Conservation (phyloP, 139 green algal genomes). For the Tetradesmus obliquus region DNA sequence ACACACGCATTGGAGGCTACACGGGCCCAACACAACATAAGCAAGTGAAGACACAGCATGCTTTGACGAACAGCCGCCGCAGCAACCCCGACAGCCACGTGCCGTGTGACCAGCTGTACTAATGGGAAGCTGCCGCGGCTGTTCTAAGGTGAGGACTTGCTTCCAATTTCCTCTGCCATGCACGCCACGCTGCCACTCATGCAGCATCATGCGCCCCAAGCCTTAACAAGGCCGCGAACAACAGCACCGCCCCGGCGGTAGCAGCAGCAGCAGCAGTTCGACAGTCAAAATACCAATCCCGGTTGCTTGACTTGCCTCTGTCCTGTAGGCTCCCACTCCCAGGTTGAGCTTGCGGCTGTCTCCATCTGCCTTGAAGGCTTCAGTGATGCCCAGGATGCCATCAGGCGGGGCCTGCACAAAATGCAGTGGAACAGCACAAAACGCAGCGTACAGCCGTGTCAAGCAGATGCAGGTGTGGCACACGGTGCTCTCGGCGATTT, state of each 20-base stretch:
- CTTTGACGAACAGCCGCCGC: too few relatives aligned
- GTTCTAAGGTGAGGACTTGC: too few relatives aligned
- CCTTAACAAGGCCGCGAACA: not conserved
- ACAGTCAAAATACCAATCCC: not conserved
- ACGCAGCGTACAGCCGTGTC: not conserved
- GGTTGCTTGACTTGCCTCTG: slow-evolving; percentile 65
- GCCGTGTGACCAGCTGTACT: too few relatives aligned
- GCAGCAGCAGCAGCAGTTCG: not conserved
- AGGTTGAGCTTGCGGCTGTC: slow-evolving; percentile 89
- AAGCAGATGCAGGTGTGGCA: not conserved
- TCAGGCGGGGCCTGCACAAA: slow-evolving; percentile 75
- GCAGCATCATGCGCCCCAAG: not conserved
- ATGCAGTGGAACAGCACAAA: not conserved
- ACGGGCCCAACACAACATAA: not conserved
- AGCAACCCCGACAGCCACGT: not conserved
- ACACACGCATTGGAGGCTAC: not conserved
- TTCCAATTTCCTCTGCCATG: too few relatives aligned
- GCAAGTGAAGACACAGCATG: not conserved
- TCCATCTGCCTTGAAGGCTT: slow-evolving; percentile 78
- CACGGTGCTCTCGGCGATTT: not conserved
- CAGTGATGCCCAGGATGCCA: slow-evolving; percentile 81
- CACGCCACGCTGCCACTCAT: not conserved
- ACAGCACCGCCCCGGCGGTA: not conserved
- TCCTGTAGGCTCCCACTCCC: slow-evolving; percentile 91
- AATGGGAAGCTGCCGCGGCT: too few relatives aligned